A percentile compares a stretch with the other conserved stretches of the same genome.
Conservation (phyloP, 371 early-diverging fungal genomes). For the Apophysomyces ossiformis region DNA sequence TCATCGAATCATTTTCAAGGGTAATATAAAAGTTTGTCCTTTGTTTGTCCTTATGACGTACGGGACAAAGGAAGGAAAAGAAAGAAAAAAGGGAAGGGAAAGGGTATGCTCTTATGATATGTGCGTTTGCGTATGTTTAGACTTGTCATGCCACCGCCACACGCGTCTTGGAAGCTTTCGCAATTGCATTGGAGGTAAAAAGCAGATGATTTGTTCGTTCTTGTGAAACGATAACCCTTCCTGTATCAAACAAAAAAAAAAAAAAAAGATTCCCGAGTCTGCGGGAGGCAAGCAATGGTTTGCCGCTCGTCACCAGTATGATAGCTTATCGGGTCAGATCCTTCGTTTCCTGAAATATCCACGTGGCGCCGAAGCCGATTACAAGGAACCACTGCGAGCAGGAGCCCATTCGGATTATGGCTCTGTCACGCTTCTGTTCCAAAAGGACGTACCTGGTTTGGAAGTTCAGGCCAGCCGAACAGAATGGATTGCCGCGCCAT, state of each 20-base stretch:
- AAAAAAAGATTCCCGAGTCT: conserved; percentile 50
- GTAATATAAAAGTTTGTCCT: conserved; percentile 20
- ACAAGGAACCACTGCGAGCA: conserved; percentile 58
- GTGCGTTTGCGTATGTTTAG: conserved; percentile 20
- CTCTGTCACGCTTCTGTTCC: conserved; percentile 72
- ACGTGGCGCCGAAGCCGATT: conserved; percentile 33
- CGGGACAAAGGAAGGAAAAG: neutral
- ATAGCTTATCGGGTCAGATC: conserved; percentile 47
- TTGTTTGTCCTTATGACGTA: too few relatives aligned
- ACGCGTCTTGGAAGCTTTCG: conserved; percentile 61
- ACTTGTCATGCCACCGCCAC: conserved; percentile 51
- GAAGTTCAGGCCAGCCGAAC: conserved; percentile 60
- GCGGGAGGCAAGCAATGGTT: conserved; percentile 65
- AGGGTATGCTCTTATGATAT: neutral
- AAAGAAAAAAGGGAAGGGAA: conserved; percentile 4
- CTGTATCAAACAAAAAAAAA: conserved; percentile 20
- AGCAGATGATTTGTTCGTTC: neutral
- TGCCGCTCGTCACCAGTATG: conserved; percentile 54
- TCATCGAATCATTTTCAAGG: conserved; percentile 39
- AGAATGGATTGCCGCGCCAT: conserved; percentile 68
- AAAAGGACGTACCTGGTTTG: conserved; percentile 72
- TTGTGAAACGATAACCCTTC: too few relatives aligned
- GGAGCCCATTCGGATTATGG: conserved; percentile 77
- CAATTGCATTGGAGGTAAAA: conserved; percentile 57
- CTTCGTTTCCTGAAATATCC: conserved; percentile 71